Base-by-base conservation (phyloP, 176 grass and related monocot species). In the Tillandsia leiboldiana region DNA sequence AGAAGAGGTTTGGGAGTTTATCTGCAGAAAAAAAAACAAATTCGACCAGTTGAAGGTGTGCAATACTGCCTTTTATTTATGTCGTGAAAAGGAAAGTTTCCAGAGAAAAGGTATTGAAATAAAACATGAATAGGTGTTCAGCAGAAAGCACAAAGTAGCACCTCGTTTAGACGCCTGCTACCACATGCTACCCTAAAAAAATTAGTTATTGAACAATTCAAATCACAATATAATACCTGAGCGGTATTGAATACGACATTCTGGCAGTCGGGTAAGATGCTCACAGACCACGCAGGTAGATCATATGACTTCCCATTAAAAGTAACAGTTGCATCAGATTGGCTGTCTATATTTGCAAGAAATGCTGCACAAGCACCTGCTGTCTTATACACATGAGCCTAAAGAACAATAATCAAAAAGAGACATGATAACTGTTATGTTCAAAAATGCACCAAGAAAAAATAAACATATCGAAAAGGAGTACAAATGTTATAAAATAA, bases 181-280 rank as follows among this genome's bases (percentile, higher is more conserved):
- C 33, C 5, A 42, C 33, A 42, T 6, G 0, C 33, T 42, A 42
- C 33, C 28, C 28, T 29, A 59, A 65, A 26, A 26, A 26, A 26
- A 12, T 26, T 57, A 59, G 13, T 59, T 59, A 59, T 15, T 59
- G 54, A 15, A 18, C 54, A 59, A 13, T 59, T 59, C 1, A 59
- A 59, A 59, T 53, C 3, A 42, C 5, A 7, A 42, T 42, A 42
- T 42, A 42, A 42, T 79, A 96, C 94, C 87, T 99, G 94, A 49
- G 94, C 94, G 6, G 89, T 88, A 77, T 99, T 99, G 9, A 90
- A 80, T 13, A 86, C 84, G 51, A 99, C 94, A 84, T 99, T 93
- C 72, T 86, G 84, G 83, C 94, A 99, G 81, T 99, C 90, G 70
- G 94, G 94, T 76, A 99, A 87, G 84, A 99, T 83, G 84, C 94